Evolutionary conservation across 345 rosid species (phyloP).

Genomic region (Odontarrhena argentea): DNA sequence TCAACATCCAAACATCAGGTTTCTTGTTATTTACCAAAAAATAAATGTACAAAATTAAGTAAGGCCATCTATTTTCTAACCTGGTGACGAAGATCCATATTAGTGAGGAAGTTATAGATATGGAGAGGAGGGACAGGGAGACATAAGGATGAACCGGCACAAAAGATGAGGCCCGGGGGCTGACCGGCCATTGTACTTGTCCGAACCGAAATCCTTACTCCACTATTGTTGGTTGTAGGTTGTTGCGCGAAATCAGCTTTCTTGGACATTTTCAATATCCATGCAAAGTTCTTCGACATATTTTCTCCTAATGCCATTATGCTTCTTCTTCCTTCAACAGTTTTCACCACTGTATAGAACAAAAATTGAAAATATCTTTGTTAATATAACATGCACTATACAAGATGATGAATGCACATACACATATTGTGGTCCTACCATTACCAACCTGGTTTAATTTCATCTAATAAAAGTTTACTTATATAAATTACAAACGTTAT

Average conservation of each 20-base stretch:
- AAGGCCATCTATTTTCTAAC: constrained; percentile 34
- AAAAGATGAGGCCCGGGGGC: constrained; percentile 57
- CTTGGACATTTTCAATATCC: constrained; percentile 49
- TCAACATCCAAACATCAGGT: constrained; percentile 3
- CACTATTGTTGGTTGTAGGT: constrained; percentile 49
- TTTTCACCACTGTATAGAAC: constrained; percentile 36
- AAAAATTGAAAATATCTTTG: background rate
- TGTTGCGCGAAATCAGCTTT: constrained; percentile 52
- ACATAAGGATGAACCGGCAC: constrained; percentile 76
- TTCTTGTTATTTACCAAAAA: constrained; percentile 9
- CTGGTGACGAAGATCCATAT: constrained; percentile 51
- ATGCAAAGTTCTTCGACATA: constrained; percentile 65
- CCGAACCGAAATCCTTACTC: constrained; percentile 56
- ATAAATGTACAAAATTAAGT: background rate
- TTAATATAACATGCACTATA: no score
- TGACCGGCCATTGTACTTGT: constrained; percentile 49
- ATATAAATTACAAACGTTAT: no score
- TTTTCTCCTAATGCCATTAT: constrained; percentile 58
- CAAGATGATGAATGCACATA: no score
- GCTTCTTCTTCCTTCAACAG: constrained; percentile 49
- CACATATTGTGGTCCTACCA: no score
- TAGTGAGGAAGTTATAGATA: constrained; percentile 55
- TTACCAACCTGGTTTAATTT: no score
- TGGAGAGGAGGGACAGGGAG: constrained; percentile 54
- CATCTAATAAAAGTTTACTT: background rate